Conservation (phyloP, 225 moss, liverwort and hornwort species). For the Pseudisothecium myosuroides region DNA sequence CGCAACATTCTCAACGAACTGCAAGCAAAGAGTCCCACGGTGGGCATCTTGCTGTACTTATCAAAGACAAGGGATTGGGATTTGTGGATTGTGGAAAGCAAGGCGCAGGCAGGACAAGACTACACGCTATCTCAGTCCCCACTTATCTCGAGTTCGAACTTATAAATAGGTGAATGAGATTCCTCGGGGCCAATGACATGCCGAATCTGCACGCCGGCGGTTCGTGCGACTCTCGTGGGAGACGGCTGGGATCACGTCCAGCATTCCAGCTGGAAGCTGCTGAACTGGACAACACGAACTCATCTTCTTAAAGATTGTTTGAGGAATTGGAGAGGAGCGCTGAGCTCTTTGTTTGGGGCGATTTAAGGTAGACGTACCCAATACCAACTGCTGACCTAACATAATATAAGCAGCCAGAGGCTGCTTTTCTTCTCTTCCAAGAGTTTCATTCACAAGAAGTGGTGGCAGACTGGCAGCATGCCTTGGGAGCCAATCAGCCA, state of each 20-base stretch:
- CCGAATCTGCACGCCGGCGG: neutral
- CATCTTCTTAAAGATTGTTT: neutral
- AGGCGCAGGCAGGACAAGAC: neutral
- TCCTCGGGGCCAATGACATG: neutral
- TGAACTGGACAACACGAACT: neutral
- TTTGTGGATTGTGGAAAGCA: neutral
- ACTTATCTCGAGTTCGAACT: neutral
- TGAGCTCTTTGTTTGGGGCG: too few relatives aligned
- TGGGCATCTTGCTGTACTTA: neutral
- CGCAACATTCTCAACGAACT: neutral
- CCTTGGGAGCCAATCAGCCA: too few relatives aligned
- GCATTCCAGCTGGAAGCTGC: neutral
- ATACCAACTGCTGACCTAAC: too few relatives aligned
- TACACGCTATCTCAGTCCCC: neutral
- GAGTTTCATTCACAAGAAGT: too few relatives aligned
- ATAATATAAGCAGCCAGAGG: too few relatives aligned
- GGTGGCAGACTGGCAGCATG: too few relatives aligned
- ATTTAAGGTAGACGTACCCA: too few relatives aligned
- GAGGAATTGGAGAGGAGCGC: too few relatives aligned
- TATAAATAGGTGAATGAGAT: neutral
- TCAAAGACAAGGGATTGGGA: neutral
- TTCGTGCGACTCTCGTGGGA: neutral
- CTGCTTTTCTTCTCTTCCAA: too few relatives aligned
- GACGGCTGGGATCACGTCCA: neutral
- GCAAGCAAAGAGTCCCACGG: neutral